phyloP scores from a whole-genome alignment of 2,329 filamentous ascomycete genomes.

The Xylaria arbuscula region DNA sequence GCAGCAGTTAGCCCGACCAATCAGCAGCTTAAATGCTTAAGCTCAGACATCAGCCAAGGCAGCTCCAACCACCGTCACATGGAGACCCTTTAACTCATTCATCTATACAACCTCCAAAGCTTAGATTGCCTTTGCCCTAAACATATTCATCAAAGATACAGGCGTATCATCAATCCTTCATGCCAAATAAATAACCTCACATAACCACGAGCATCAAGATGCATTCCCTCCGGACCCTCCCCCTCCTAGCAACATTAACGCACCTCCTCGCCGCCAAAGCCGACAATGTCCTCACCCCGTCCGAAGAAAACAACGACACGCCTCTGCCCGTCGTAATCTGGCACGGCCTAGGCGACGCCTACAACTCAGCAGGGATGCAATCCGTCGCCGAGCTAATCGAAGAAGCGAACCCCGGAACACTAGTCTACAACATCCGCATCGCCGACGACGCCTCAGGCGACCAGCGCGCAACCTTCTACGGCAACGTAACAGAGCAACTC shows the following conservation, averaged over 20 bases:
- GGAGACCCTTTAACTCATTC: too few relatives aligned
- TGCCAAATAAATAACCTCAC: not conserved
- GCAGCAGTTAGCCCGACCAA: not conserved
- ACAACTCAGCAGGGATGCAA: constrained; percentile 78
- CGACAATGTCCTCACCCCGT: constrained; percentile 21
- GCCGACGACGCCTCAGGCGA: constrained; percentile 74
- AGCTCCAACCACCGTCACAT: not conserved
- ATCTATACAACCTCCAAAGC: not conserved
- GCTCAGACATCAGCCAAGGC: not conserved
- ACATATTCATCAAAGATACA: not conserved
- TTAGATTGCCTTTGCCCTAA: not conserved
- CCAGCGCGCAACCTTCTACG: constrained; percentile 87
- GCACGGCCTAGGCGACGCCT: constrained; percentile 85
- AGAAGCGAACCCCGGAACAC: constrained; percentile 80
- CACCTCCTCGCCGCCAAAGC: constrained; percentile 39
- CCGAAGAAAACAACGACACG: constrained; percentile 64
- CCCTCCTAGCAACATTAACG: constrained; percentile 33
- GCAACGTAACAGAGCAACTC: constrained; percentile 86
- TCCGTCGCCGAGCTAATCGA: constrained; percentile 77
- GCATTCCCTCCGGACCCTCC: constrained; percentile 31
- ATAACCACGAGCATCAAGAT: constrained; percentile 25
- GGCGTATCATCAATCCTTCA: not conserved
- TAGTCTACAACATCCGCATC: constrained; percentile 82
- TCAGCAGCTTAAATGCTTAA: not conserved
- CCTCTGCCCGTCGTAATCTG: constrained; percentile 92